phyloP scores from a whole-genome alignment of 2,329 filamentous ascomycete genomes.

The Phialophora tarda region DNA sequence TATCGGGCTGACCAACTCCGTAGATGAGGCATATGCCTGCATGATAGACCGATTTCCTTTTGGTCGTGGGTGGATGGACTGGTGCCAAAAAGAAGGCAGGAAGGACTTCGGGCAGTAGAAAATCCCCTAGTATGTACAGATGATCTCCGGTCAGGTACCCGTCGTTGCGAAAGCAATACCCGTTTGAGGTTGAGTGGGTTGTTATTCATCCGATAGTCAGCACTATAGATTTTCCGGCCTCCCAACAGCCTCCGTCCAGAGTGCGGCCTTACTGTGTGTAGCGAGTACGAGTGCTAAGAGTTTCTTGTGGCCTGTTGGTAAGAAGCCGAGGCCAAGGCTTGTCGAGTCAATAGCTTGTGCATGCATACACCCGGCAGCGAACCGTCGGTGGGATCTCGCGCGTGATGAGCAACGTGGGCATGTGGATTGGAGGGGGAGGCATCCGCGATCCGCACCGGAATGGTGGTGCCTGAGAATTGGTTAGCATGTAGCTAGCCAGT shows the following conservation, averaged over 20 bases:
- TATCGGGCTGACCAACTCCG: background rate
- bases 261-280: too few species aligned
- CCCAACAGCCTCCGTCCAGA: background rate
- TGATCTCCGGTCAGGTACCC: constrained; percentile 11
- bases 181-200: constrained; percentile 11
- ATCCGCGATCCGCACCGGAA: constrained; percentile 3
- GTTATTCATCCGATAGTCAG: constrained; percentile 21
- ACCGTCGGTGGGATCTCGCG: too few species aligned
- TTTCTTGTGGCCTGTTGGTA: background rate
- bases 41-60: background rate
- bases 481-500: too few species aligned
- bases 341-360: too few species aligned
- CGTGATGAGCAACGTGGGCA: constrained; percentile 11
- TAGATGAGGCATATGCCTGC: background rate
- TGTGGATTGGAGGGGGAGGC: constrained; percentile 9
- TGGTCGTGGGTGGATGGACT: background rate
- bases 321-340: too few species aligned
- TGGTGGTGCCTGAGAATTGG: background rate
- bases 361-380: too few species aligned
- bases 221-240: constrained; percentile 1
- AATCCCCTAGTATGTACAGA: background rate
- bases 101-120: background rate
- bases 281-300: too few species aligned
- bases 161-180: constrained; percentile 9
- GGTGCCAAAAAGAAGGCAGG: background rate